Conservation (phyloP, 345 rosid species). For the Geranium brycei region DNA sequence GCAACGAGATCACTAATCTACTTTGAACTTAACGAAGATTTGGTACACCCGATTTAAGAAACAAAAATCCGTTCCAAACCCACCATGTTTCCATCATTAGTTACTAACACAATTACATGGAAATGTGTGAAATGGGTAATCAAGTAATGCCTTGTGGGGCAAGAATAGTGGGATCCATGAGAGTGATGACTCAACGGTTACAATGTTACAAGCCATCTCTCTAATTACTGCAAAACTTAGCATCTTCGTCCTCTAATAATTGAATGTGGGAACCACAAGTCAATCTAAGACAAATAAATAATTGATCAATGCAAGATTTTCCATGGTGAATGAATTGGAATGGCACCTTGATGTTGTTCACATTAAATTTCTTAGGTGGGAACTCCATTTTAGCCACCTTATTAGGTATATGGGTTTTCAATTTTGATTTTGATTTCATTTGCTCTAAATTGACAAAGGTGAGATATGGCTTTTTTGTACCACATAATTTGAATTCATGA, state of each 20-base stretch:
- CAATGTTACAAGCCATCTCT: background rate
- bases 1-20: no score
- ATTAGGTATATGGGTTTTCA: no score
- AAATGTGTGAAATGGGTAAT: background rate
- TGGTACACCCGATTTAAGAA: no score
- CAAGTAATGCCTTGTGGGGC: background rate
- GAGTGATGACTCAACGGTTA: background rate
- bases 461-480: no score
- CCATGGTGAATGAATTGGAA: background rate
- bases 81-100: no score
- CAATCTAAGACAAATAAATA: no score
- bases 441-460: no score
- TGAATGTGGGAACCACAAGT: no score
- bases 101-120: background rate
- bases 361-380: background rate
- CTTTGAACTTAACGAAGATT: no score
- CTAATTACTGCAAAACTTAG: background rate
- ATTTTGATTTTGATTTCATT: no score
- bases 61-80: no score
- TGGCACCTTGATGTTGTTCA: background rate
- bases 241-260: background rate
- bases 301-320: background rate
- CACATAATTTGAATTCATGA: no score
- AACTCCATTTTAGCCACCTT: background rate
- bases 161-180: background rate